A percentile compares a stretch with the other conserved stretches of the same genome.
Evolutionary conservation across 129 eudicot genomes (phyloP).

Genomic region (Kitagawia praeruptora): DNA sequence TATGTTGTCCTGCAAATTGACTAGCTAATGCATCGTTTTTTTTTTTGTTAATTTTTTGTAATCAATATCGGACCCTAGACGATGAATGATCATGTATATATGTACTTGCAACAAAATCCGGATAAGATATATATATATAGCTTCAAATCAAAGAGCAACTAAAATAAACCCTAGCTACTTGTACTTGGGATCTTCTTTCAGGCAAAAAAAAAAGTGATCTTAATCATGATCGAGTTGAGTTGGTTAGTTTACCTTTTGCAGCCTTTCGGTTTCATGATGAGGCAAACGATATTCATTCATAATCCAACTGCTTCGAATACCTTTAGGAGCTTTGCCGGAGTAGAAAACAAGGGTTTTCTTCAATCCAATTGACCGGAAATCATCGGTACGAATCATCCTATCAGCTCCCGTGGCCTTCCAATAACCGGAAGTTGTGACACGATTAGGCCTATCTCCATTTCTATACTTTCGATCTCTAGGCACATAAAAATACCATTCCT

Average conservation of each 20-base stretch:
- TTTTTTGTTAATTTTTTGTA: no score
- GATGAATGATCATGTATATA: not conserved
- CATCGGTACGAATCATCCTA: constrained; percentile 78
- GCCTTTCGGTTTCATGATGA: constrained; percentile 78
- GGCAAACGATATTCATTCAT: constrained; percentile 97
- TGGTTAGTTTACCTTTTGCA: constrained; percentile 59
- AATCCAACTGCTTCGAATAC: constrained; percentile 92
- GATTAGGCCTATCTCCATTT: constrained; percentile 90
- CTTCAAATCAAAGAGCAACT: not conserved
- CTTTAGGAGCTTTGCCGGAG: constrained; percentile 94
- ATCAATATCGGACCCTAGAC: not conserved
- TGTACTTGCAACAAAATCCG: no score
- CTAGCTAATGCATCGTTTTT: no score
- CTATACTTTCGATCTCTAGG: constrained; percentile 91
- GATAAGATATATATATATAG: not conserved
- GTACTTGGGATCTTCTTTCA: not conserved
- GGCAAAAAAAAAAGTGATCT: not conserved
- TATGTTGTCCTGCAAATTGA: no score
- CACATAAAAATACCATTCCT: constrained; percentile 96
- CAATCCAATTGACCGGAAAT: constrained; percentile 57
- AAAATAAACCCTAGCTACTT: not conserved
- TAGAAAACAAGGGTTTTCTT: constrained; percentile 96
- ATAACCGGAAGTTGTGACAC: constrained; percentile 92
- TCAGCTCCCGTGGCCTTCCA: constrained; percentile 99
- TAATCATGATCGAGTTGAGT: not conserved